Evolutionary conservation across 176 grass and related monocot genomes (phyloP).

Genomic region (Alloteropsis semialata): DNA sequence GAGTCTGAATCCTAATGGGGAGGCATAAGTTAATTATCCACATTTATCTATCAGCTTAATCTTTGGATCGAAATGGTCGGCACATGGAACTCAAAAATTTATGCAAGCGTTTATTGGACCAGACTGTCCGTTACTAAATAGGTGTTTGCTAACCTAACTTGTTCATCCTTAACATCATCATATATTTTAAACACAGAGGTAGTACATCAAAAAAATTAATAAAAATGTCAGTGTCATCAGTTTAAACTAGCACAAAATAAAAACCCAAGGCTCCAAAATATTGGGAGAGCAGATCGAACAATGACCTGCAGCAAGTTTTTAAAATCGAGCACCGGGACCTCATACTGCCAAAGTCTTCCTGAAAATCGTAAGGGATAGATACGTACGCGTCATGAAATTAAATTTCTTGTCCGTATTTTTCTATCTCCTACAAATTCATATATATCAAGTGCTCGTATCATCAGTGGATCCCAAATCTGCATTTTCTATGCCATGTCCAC

Average conservation of each 20-base stretch:
- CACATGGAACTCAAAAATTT: no score
- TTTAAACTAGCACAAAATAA: background rate
- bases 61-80: no score
- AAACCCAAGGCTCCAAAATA: background rate
- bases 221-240: no score
- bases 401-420: background rate
- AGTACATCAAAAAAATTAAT: no score
- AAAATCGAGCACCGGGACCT: background rate
- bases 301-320: background rate
- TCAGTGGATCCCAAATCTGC: background rate
- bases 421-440: background rate
- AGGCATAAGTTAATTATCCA: no score
- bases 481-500: background rate
- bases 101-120: no score
- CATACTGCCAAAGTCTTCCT: background rate
- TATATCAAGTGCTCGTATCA: background rate
- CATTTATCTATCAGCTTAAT: no score
- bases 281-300: background rate
- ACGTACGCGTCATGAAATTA: background rate
- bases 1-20: no score
- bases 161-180: no score
- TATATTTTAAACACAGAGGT: no score
- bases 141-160: no score
- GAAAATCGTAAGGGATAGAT: background rate
- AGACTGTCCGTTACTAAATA: no score